Base-by-base conservation (phyloP, 164 flowering plant genomes). In the Macadamia tetraphylla region DNA sequence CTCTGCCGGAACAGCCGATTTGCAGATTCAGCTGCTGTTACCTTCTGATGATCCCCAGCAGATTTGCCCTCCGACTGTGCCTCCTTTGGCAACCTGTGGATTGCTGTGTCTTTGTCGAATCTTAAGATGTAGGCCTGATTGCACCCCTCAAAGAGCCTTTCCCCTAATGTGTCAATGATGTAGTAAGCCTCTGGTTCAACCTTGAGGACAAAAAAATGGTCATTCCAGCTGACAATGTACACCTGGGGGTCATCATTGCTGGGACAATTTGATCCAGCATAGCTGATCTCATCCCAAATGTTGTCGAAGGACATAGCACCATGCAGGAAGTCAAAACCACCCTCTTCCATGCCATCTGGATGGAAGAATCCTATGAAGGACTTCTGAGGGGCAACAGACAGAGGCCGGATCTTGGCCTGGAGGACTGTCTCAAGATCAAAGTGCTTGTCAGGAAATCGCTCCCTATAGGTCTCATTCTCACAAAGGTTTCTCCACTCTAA, bases 381-480 rank as follows among this genome's bases (percentile, higher is more conserved):
- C 69, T 88, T 91, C 52, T 75, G 82, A 7, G 87, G 85, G 40
- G 77, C 74, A 1, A 92, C 97, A 35, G 89, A 75, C 42, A 95
- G 85, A 2, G 87, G 81, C 1, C 97, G 87, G 23, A 85, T 81
- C 70, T 92, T 87, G 70, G 98, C 98, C 74, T 87, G 87, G 23
- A 95, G 82, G 56, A 95, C 96, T 3, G 99, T 91, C 44, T 95
- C 99, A 3, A 95, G 88, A 75, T 95, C 99, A 76, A 92, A 92
- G 78, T 95, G 99, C 78, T 85, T 88, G 83, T 95, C 99, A 48
- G 99, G 96, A 44, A 95, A 95, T 6, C 77, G 70, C 63, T 81
- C 83, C 74, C 79, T 76, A 64, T 89, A 89, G 14, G 76, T 78
- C 63, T 88, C 96, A 75, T 88, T 88, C 66, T 86, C 88, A 67